phyloP scores from a whole-genome alignment of 352 stramenopile genomes.

The Phytophthora hybrid region DNA sequence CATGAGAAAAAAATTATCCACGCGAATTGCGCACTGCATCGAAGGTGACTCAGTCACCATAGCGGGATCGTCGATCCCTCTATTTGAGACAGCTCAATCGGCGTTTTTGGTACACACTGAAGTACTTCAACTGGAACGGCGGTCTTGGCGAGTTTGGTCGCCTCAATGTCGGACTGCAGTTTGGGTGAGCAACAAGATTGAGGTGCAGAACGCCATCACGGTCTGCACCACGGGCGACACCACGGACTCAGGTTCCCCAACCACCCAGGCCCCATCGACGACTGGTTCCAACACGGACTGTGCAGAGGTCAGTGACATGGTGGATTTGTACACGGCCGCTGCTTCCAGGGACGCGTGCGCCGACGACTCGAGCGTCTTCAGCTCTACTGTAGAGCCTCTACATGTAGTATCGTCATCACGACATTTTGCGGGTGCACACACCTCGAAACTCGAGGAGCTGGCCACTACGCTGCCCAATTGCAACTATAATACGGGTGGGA shows the following conservation, averaged over 20 bases:
- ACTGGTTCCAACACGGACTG: slow-evolving; percentile 24
- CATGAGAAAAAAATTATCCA: not conserved
- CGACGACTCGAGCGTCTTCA: slow-evolving; percentile 21
- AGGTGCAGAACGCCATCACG: slow-evolving; percentile 30
- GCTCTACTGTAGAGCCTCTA: too few species aligned
- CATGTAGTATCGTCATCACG: slow-evolving; percentile 22
- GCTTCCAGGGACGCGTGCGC: slow-evolving; percentile 28
- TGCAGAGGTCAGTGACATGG: slow-evolving; percentile 22
- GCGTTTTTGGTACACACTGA: not conserved
- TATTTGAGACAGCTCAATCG: not conserved
- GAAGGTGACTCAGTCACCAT: not conserved
- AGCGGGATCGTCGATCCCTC: not conserved
- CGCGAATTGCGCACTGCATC: not conserved
- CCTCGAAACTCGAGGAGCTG: slow-evolving; percentile 28
- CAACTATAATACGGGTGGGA: not conserved
- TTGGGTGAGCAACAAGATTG: slow-evolving; percentile 37
- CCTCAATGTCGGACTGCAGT: slow-evolving; percentile 26
- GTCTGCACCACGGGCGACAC: slow-evolving; percentile 18
- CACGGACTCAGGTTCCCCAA: slow-evolving; percentile 5
- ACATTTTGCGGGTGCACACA: slow-evolving; percentile 21
- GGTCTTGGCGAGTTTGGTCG: slow-evolving; percentile 17
- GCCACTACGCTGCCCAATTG: slow-evolving; percentile 28
- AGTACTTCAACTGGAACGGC: slow-evolving; percentile 12
- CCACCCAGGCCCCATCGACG: slow-evolving; percentile 14
- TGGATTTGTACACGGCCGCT: slow-evolving; percentile 24